These are phyloP conservation scores for Nemania bipapillata DNA, from an alignment of 2,329 filamentous ascomycete species.

Conservation along the genomic window DNA sequence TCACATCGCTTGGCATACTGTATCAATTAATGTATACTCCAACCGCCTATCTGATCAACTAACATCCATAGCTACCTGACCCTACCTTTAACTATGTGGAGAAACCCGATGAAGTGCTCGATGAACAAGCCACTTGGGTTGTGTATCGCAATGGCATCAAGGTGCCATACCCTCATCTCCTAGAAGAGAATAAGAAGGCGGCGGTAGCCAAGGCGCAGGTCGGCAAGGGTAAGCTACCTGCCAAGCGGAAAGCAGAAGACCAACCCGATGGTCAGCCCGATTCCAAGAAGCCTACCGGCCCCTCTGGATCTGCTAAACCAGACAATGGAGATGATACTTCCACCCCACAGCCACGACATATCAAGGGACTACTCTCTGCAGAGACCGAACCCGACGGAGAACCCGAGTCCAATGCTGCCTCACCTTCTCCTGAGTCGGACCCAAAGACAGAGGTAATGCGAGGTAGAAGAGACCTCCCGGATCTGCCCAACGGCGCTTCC, in stretches of 20 bases:
- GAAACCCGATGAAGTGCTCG: conserved; percentile 40
- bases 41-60: conserved; percentile 35
- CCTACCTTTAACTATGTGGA: conserved; percentile 46
- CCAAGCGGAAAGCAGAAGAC: conserved; percentile 64
- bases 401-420: conserved; percentile 51
- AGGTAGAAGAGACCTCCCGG: conserved; percentile 47
- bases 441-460: conserved; percentile 41
- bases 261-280: conserved; percentile 62
- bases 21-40: conserved; percentile 15
- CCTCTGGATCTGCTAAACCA: conserved; percentile 43
- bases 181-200: conserved; percentile 53
- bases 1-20: neutral
- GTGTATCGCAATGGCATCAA: conserved; percentile 48
- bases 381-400: conserved; percentile 50
- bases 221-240: conserved; percentile 49
- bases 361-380: conserved; percentile 54
- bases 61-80: conserved; percentile 43
- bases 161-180: conserved; percentile 49
- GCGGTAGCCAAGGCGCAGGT: conserved; percentile 47
- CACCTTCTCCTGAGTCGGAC: conserved; percentile 45
- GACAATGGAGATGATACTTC: conserved; percentile 49
- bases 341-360: conserved; percentile 55
- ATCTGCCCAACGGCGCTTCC: conserved; percentile 55
- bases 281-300: conserved; percentile 59
- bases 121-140: conserved; percentile 45